Evolutionary conservation across 176 grass and related monocot genomes (phyloP).

Genomic region (sorghum (Sorghum bicolor)): DNA sequence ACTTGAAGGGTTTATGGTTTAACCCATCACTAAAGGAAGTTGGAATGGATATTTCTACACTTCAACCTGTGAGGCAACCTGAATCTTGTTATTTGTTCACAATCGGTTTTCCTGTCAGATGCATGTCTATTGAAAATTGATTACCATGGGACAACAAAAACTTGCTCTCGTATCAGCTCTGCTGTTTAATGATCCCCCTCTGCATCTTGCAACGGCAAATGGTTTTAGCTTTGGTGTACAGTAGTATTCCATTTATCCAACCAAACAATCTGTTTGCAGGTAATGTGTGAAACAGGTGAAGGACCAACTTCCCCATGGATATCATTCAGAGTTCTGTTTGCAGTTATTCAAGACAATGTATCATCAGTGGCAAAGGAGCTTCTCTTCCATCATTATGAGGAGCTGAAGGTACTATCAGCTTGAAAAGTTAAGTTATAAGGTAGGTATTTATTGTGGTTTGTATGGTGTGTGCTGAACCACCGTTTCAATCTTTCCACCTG

Average conservation of each 20-base stretch:
- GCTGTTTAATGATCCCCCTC: neutral
- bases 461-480: constrained; percentile 4
- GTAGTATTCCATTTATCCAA: constrained; percentile 28
- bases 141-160: constrained; percentile 7
- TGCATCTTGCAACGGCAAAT: constrained; percentile 6
- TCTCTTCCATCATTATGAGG: constrained; percentile 67
- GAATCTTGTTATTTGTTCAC: neutral
- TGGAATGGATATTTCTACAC: constrained; percentile 43
- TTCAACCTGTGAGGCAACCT: constrained; percentile 58
- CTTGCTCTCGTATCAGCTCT: neutral
- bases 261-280: constrained; percentile 38
- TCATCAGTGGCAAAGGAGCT: constrained; percentile 62
- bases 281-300: constrained; percentile 35
- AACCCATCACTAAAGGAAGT: constrained; percentile 45
- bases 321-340: constrained; percentile 60
- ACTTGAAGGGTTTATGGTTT: constrained; percentile 60
- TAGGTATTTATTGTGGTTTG: neutral
- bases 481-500: constrained; percentile 14
- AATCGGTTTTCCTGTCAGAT: neutral
- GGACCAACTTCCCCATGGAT: constrained; percentile 69
- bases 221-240: constrained; percentile 12
- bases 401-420: constrained; percentile 56
- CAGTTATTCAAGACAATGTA: constrained; percentile 50
- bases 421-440: neutral
- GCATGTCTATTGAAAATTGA: neutral